Percentiles rank a stretch among this genome's conserved stretches.
These are phyloP conservation scores for Linanthus parryae DNA, from an alignment of 148 eudicot species.

Conservation along the genomic window DNA sequence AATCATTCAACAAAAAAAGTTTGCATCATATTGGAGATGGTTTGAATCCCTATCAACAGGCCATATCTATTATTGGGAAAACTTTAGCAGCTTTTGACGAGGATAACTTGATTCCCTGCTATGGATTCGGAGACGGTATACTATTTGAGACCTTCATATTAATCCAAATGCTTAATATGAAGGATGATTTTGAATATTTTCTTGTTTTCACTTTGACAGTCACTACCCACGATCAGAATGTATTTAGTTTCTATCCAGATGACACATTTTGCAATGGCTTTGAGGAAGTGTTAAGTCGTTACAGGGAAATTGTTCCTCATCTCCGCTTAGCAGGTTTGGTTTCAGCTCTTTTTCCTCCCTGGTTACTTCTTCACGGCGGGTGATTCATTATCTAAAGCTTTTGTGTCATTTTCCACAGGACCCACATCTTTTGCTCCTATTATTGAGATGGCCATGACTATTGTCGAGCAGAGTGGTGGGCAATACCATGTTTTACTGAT, in stretches of 20 bases:
- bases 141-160: constrained; percentile 1
- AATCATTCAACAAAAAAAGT: constrained; percentile 63
- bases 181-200: not conserved
- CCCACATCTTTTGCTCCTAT: constrained; percentile 97
- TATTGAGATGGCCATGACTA: constrained; percentile 89
- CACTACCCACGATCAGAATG: constrained; percentile 88
- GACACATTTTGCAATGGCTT: constrained; percentile 82
- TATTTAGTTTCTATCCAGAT: constrained; percentile 79
- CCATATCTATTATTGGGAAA: constrained; percentile 89
- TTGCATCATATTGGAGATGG: constrained; percentile 72
- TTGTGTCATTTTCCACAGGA: constrained; percentile 19
- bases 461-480: constrained; percentile 90
- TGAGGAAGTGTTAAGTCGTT: constrained; percentile 75
- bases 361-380: too few species aligned
- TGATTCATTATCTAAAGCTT: too few species aligned
- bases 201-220: constrained; percentile 35
- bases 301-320: constrained; percentile 74
- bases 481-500: constrained; percentile 90
- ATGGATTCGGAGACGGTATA: constrained; percentile 97
- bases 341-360: not conserved
- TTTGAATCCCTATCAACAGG: constrained; percentile 83
- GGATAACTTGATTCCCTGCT: constrained; percentile 94
- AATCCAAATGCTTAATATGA: not conserved
- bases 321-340: constrained; percentile 78
- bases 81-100: constrained; percentile 87